Percentiles rank a stretch among this genome's conserved stretches.
phyloP scores from a whole-genome alignment of 768 basidiomycete genomes.

The Trametes villosa region DNA sequence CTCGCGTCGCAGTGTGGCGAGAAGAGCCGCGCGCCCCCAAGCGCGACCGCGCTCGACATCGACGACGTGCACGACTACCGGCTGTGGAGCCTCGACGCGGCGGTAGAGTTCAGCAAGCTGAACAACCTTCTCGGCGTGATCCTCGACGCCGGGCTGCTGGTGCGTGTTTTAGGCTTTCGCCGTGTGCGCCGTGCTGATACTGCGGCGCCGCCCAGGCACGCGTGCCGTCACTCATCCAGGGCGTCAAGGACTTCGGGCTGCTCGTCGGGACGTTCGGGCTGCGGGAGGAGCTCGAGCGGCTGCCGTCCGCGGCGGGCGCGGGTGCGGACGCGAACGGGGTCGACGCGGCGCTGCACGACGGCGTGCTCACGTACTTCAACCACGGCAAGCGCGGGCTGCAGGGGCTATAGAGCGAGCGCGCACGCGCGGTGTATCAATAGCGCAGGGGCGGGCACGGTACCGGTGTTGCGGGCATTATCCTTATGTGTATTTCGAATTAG shows the following conservation, averaged over 20 bases:
- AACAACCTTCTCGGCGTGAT: conserved; percentile 95
- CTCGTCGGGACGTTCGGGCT: conserved; percentile 85
- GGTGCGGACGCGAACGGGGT: conserved; percentile 53
- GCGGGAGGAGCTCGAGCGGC: conserved; percentile 43
- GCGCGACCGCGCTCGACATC: conserved; percentile 43
- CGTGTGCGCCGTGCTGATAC: conserved; percentile 4
- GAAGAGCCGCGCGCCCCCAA: conserved; percentile 42
- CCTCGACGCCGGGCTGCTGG: conserved; percentile 85
- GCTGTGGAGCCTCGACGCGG: conserved; percentile 77
- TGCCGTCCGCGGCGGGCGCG: conserved; percentile 41
- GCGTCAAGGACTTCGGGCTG: conserved; percentile 86
- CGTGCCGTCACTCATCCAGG: conserved; percentile 88
- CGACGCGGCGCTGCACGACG: conserved; percentile 71
- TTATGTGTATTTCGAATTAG: conserved; percentile 22
- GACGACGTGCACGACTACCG: conserved; percentile 53
- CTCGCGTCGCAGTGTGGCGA: conserved; percentile 89
- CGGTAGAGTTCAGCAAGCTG: conserved; percentile 89
- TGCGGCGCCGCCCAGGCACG: conserved; percentile 56
- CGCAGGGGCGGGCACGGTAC: not conserved
- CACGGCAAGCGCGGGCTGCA: conserved; percentile 46
- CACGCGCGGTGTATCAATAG: not conserved
- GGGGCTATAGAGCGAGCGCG: conserved; percentile 8
- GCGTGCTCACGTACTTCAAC: conserved; percentile 70
- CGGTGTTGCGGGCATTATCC: conserved; percentile 7
- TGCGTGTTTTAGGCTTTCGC: conserved; percentile 41